Conservation (phyloP, 352 stramenopile species). For the Lagenidium giganteum region DNA sequence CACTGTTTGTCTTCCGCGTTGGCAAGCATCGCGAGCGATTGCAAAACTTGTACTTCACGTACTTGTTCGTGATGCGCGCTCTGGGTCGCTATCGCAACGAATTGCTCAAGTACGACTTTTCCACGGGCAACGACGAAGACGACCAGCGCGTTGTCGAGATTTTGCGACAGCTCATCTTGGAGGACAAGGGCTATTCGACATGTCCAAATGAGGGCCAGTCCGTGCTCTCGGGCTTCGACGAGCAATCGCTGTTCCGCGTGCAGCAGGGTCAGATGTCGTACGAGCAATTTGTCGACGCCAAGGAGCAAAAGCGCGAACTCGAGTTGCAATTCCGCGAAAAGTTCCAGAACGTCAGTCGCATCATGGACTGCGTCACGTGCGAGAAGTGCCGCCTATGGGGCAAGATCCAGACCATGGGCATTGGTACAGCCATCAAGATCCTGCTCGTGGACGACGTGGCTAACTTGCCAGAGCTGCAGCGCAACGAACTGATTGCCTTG, state of each 20-base stretch:
- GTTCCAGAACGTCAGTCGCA: slow-evolving; percentile 96
- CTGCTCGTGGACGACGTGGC: slow-evolving; percentile 85
- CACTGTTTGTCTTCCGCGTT: slow-evolving; percentile 83
- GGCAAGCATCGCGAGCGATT: slow-evolving; percentile 89
- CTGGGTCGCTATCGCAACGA: slow-evolving; percentile 88
- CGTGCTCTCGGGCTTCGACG: slow-evolving; percentile 74
- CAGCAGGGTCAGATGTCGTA: slow-evolving; percentile 30
- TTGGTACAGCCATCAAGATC: slow-evolving; percentile 96
- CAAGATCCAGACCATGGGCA: slow-evolving; percentile 95
- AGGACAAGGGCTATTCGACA: slow-evolving; percentile 38
- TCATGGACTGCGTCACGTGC: slow-evolving; percentile 98
- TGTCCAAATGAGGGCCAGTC: slow-evolving; percentile 40
- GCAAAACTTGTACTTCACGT: slow-evolving; percentile 97
- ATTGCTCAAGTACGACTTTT: slow-evolving; percentile 90
- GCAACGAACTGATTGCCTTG: slow-evolving; percentile 96
- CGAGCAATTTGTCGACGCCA: slow-evolving; percentile 35
- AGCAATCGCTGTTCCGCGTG: slow-evolving; percentile 71
- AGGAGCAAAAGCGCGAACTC: slow-evolving; percentile 41
- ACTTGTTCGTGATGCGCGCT: slow-evolving; percentile 94
- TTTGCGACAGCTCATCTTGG: slow-evolving; percentile 52
- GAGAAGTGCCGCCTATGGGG: slow-evolving; percentile 97
- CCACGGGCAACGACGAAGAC: slow-evolving; percentile 87
- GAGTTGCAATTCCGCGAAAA: slow-evolving; percentile 72
- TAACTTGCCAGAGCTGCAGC: slow-evolving; percentile 56
- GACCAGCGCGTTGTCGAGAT: slow-evolving; percentile 64